Percentiles rank a stretch among this genome's conserved stretches.
Conservation (phyloP, 2,329 filamentous ascomycete genomes). For the Nemania abortiva region DNA sequence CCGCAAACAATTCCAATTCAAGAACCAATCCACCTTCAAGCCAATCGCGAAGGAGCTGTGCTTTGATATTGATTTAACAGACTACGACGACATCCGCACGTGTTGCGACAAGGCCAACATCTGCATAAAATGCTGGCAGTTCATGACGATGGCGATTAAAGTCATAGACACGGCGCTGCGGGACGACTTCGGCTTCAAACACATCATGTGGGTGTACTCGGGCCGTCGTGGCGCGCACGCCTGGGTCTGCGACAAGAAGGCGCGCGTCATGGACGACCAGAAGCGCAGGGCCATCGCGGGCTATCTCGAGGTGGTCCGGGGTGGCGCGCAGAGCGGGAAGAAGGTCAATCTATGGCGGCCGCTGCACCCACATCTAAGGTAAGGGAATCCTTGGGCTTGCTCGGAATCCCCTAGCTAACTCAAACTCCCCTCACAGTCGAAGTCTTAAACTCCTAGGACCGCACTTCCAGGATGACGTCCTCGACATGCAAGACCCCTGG, state of each 20-base stretch:
- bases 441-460: constrained; percentile 86
- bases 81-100: constrained; percentile 96
- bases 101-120: constrained; percentile 96
- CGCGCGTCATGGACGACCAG: constrained; percentile 85
- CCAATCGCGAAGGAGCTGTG: constrained; percentile 94
- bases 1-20: constrained; percentile 77
- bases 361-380: constrained; percentile 88
- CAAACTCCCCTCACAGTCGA: constrained; percentile 60
- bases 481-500: constrained; percentile 90
- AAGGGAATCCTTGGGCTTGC: constrained; percentile 48
- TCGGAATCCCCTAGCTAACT: not conserved
- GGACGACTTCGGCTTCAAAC: constrained; percentile 95
- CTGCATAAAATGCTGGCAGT: constrained; percentile 93
- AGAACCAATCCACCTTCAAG: constrained; percentile 81
- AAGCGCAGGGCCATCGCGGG: constrained; percentile 86
- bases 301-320: constrained; percentile 91
- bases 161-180: constrained; percentile 87
- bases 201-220: constrained; percentile 99
- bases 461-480: constrained; percentile 86
- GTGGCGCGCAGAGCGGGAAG: constrained; percentile 87
- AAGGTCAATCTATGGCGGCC: constrained; percentile 87
- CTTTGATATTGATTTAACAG: constrained; percentile 99
- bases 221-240: constrained; percentile 96
- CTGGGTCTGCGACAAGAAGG: constrained; percentile 95
- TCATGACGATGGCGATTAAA: constrained; percentile 98